Base-by-base conservation (phyloP, 1,284 basidiomycete species). In the Veloboletus limbatus region DNA sequence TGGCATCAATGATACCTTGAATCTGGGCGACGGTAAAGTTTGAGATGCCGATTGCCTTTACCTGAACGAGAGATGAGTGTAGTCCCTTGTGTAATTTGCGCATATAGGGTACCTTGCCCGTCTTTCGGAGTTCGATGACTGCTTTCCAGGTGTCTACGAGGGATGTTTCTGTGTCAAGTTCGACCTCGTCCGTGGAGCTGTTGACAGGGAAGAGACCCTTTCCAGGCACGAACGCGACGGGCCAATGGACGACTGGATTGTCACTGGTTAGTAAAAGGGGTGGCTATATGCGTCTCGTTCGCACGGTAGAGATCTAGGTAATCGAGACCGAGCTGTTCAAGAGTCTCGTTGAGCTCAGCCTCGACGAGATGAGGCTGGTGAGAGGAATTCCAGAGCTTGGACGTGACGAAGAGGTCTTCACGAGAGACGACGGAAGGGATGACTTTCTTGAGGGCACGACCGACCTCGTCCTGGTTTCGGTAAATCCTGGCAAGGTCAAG, bases 121-220 rank as follows among this genome's bases (percentile, higher is more conserved):
- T 73, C 44, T 70, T 62, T 20, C 58, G 65, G n/a, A 90, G 74
- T 28, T 70, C 73, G 56, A 89, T 75, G 77, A 92, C 75, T 3
- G 84, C 84, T 60, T 81, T 84, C 89, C 90, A 92, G 31, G 89
- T 92, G n/a, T 91, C 87, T 24, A 81, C 80, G 21, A 90, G 68
- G 17, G 77, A 76, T 1, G 79, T 78, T 48, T 79, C 61, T 2
- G 67, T 67, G 62, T 91, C 88, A 26, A 91, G 72, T 14, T 72
- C 75, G 42, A 74, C 63, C 53, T 79, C 70, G 26, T 71, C 73
- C 24, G 66, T 59, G 36, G 74, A 59, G 54, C 38, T 25, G 22
- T 79, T 70, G 27, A 67, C 59, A 3, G 86, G 88, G 55, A 74
- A 67, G 35, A 87, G 69, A 20, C 76, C 81, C 40, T 77, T 72